Evolutionary conservation across 768 basidiomycete species (phyloP), one percentile per base, ranked within the genome.

Genomic region (Russula abietina): DNA sequence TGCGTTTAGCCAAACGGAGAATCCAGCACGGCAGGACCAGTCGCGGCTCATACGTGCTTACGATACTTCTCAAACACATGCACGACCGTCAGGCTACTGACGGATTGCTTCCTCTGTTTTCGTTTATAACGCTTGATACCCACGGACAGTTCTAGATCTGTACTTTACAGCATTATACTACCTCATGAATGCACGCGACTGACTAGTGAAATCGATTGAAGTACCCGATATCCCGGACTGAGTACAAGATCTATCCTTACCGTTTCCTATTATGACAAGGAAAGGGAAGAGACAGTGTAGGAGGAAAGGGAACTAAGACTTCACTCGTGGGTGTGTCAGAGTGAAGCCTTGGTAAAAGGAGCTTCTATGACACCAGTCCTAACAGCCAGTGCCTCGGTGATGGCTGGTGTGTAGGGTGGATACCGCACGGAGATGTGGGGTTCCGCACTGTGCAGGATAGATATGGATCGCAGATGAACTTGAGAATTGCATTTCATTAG

Each of bases 1-100:
- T 72, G 97, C 97, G 4, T 99, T 99, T 79, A 93, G 90, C 73
- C 95, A 98, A 75, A 97, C 94, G 3, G 95, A 98, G 75, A 89
- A 88, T 67, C 79, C 81, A 30, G 83, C 84, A 33, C 84, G 85
- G 66, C 88, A 95, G 75, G 94, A 96, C 74, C 95, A 98, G 73
- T 82, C 89, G 54, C 81, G 85, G 69, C 76, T 93, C 64, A 93
- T 93, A 68, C 78, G 91, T 59, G 91, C 91, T 30, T 93, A 94
- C 70, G 92, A 93, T 73, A 93, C 92, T 41, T 88, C 89, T 36
- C 85, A 89, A 72, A 81, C 86, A 62, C 75, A 81, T 68, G 80
- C 81, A 57, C 80, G 84, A 69, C 91, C 91, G 8, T 82, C 86
- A 59, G 91, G 91, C 45, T 91, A 92, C 60, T 75, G 61, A 66